These are phyloP conservation scores for Fusarium armeniacum DNA, from an alignment of 2,329 filamentous ascomycete genomes.

Conservation along the genomic window DNA sequence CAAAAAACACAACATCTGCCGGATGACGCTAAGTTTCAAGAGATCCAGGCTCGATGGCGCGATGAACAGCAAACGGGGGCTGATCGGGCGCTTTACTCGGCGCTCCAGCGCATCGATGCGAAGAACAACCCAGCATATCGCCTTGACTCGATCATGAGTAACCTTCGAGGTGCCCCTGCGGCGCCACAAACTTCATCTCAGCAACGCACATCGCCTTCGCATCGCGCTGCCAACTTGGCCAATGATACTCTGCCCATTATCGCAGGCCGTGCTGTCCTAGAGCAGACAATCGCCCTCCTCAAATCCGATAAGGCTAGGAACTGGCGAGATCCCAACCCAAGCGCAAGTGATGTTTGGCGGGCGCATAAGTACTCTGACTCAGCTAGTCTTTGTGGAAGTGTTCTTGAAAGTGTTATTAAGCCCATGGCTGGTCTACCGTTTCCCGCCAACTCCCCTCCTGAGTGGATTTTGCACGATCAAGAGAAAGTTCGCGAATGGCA, in stretches of 20 bases:
- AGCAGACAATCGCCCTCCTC: conserved; percentile 61
- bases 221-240: conserved; percentile 22
- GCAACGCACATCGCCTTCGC: conserved; percentile 22
- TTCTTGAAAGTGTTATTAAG: conserved; percentile 60
- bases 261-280: conserved; percentile 55
- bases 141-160: conserved; percentile 59
- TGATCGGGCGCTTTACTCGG: conserved; percentile 59
- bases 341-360: conserved; percentile 53
- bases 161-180: conserved; percentile 49
- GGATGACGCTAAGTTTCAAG: conserved; percentile 59
- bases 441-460: conserved; percentile 66
- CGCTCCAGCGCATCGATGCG: conserved; percentile 60
- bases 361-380: conserved; percentile 58
- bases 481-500: conserved; percentile 67
- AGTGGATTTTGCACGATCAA: conserved; percentile 63
- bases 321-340: conserved; percentile 60
- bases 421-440: conserved; percentile 62
- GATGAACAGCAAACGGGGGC: conserved; percentile 63
- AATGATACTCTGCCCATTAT: conserved; percentile 51
- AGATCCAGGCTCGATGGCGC: conserved; percentile 64
- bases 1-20: conserved; percentile 57
- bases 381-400: conserved; percentile 57
- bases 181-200: conserved; percentile 33
- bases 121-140: conserved; percentile 55
- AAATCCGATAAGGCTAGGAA: conserved; percentile 59